Conservation (phyloP, 2,329 filamentous ascomycete species). For the Trichoderma breve region DNA sequence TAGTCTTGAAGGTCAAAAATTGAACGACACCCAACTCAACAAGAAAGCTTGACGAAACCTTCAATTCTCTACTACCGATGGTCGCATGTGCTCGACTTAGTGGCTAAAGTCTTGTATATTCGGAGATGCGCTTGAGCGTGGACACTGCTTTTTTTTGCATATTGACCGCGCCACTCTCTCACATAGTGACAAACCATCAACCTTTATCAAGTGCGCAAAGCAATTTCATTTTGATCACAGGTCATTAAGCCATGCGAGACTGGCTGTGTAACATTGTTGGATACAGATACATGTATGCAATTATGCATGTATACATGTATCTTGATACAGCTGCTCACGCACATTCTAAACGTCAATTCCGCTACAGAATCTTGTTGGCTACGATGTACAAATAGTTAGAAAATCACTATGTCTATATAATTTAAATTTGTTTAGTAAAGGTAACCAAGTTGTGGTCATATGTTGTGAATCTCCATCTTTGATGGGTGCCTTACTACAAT, state of each 20-base stretch:
- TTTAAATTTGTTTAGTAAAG: rapidly evolving
- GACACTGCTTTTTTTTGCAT: not conserved
- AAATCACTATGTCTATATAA: not conserved
- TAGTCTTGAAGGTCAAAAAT: no score
- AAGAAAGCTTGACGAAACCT: not conserved
- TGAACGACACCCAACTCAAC: not conserved
- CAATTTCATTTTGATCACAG: not conserved
- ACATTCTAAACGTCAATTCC: not conserved
- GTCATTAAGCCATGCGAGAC: not conserved
- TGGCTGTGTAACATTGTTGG: not conserved
- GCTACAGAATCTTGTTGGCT: not conserved
- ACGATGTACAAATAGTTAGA: not conserved
- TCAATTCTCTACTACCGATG: not conserved
- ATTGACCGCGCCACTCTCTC: not conserved
- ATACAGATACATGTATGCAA: not conserved
- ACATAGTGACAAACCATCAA: not conserved
- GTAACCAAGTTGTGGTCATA: not conserved
- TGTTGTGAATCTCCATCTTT: not conserved
- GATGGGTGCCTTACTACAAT: not conserved
- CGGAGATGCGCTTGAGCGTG: not conserved
- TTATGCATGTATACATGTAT: not conserved
- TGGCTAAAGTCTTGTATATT: not conserved
- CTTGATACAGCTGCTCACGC: not conserved
- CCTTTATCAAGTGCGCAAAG: not conserved
- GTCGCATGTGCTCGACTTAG: not conserved